Conservation (phyloP, 164 flowering plant genomes). For the Litsea cubeba region DNA sequence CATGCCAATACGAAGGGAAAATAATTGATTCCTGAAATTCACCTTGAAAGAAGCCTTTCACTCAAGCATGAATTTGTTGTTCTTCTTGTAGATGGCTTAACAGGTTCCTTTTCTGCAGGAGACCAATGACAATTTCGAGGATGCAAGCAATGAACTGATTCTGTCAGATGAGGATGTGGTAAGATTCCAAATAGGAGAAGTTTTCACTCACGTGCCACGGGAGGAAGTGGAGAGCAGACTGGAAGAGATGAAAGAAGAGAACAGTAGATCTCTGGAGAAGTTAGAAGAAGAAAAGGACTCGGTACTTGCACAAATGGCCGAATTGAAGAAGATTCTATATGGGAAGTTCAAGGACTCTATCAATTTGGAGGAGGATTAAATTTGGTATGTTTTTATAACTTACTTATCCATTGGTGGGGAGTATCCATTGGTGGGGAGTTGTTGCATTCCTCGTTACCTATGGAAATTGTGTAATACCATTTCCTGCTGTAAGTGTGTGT, state of each 20-base stretch:
- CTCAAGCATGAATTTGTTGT: no score
- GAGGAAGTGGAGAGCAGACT: conserved; percentile 83
- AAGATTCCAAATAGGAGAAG: conserved; percentile 91
- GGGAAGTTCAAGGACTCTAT: conserved; percentile 93
- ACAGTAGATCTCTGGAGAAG: conserved; percentile 56
- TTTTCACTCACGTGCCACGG: conserved; percentile 79
- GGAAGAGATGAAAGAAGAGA: conserved; percentile 72
- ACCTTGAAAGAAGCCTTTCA: no score
- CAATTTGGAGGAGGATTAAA: conserved; percentile 86
- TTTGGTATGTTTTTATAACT: neutral
- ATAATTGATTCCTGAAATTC: no score
- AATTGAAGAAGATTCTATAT: conserved; percentile 78
- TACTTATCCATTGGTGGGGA: neutral
- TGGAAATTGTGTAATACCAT: no score
- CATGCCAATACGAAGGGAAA: no score
- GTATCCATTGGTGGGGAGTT: no score
- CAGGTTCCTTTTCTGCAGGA: conserved; percentile 41
- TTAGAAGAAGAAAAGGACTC: conserved; percentile 80
- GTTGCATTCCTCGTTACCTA: neutral
- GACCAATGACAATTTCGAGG: conserved; percentile 79
- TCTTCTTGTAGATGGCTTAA: no score
- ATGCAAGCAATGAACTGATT: conserved; percentile 92
- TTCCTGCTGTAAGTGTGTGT: no score
- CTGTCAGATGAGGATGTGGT: conserved; percentile 85
- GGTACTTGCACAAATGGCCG: conserved; percentile 76